These are phyloP conservation scores for Datisca glomerata DNA, from an alignment of 306 rosid genomes.

Conservation along the genomic window DNA sequence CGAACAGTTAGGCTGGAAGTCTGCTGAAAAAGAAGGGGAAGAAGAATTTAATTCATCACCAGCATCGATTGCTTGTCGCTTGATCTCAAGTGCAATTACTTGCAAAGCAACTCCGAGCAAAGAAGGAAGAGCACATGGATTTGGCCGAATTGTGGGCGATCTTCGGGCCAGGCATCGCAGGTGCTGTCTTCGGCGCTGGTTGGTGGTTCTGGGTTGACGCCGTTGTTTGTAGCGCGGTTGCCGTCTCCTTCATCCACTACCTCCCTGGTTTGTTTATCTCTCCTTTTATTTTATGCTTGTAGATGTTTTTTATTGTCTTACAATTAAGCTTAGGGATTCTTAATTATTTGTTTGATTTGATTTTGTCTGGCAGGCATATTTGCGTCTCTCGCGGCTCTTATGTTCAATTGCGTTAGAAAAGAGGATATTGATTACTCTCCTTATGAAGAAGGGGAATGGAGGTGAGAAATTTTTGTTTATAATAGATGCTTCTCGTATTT, in stretches of 20 bases:
- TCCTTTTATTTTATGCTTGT: neutral
- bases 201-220: constrained; percentile 99
- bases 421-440: constrained; percentile 96
- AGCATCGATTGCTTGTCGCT: too few species aligned
- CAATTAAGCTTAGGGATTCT: constrained; percentile 25
- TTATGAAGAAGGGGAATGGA: constrained; percentile 98
- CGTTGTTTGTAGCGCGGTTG: constrained; percentile 78
- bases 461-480: constrained; percentile 26
- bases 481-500: neutral
- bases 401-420: constrained; percentile 97
- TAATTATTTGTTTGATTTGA: constrained; percentile 1
- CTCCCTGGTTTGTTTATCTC: constrained; percentile 53
- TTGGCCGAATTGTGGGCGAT: constrained; percentile 80
- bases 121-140: constrained; percentile 38
- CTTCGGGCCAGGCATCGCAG: constrained; percentile 93
- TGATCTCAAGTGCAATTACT: neutral
- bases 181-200: constrained; percentile 83
- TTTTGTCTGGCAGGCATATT: constrained; percentile 53
- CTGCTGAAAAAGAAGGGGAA: too few species aligned
- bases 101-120: neutral
- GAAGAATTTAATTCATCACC: too few species aligned
- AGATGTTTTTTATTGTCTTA: neutral
- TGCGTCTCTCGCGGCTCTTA: constrained; percentile 86
- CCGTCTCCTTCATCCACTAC: constrained; percentile 79
- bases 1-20: too few species aligned